Evolutionary conservation across 805 yeast species (phyloP).

Genomic region (Groenewaldozyma tartarivorans): DNA sequence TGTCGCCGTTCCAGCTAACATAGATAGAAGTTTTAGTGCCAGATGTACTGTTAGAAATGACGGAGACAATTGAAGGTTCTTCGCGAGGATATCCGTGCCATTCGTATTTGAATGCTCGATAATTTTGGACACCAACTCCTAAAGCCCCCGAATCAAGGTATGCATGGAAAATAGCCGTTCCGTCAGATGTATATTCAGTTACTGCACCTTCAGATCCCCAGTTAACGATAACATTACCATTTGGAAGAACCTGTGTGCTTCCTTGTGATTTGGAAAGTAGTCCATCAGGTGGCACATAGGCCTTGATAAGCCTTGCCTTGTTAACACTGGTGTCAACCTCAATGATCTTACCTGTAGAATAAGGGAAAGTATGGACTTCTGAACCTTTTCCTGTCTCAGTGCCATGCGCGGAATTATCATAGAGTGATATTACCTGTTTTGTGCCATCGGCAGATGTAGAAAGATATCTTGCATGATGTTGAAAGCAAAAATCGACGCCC

Average conservation of each 20-base stretch:
- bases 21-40: conserved; percentile 2
- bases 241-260: conserved; percentile 8
- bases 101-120: conserved; percentile 10
- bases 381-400: conserved; percentile 7
- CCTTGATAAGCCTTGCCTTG: conserved; percentile 5
- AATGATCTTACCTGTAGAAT: conserved; percentile 7
- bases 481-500: conserved; percentile 8
- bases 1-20: conserved; percentile 13
- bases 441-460: conserved; percentile 6
- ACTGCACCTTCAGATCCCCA: conserved; percentile 12
- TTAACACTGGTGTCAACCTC: conserved; percentile 7
- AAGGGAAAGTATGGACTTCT: conserved; percentile 1
- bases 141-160: conserved; percentile 7
- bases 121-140: conserved; percentile 8
- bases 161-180: conserved; percentile 10
- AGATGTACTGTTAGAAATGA: neutral
- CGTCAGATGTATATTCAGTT: conserved; percentile 8
- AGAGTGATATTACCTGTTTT: conserved; percentile 6
- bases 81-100: conserved; percentile 10
- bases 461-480: conserved; percentile 10
- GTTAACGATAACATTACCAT: conserved; percentile 9
- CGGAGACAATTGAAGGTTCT: conserved; percentile 8
- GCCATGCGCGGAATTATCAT: conserved; percentile 11
- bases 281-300: conserved; percentile 6
- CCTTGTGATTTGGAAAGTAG: conserved; percentile 10